These are phyloP conservation scores for Sungouiella thailandica DNA, from an alignment of 805 yeast genomes.

Conservation along the genomic window DNA sequence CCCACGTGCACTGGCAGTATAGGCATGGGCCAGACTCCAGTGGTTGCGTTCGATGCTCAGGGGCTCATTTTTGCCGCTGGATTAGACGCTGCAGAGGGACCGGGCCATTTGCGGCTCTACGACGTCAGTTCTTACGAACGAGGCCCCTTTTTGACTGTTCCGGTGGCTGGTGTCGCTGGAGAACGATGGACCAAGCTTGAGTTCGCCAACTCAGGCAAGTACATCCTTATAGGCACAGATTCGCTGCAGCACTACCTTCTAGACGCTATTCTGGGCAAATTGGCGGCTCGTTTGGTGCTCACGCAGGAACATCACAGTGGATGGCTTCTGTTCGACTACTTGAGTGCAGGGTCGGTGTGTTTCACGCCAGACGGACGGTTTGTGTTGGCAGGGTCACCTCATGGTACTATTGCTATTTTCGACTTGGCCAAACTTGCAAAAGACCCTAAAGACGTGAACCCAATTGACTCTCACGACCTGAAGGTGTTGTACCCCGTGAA, in stretches of 20 bases:
- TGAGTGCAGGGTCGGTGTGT: slow-evolving; percentile 28
- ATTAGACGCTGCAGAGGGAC: slow-evolving; percentile 7
- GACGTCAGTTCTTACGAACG: slow-evolving; percentile 55
- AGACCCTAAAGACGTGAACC: slow-evolving; percentile 10
- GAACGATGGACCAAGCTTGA: slow-evolving; percentile 60
- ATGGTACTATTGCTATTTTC: slow-evolving; percentile 22
- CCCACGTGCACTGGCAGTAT: slow-evolving; percentile 57
- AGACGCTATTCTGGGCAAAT: slow-evolving; percentile 65
- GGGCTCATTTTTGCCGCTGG: slow-evolving; percentile 77
- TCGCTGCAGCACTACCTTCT: slow-evolving; percentile 52
- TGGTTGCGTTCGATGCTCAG: slow-evolving; percentile 75
- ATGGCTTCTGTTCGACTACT: slow-evolving; percentile 28
- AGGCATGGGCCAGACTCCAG: slow-evolving; percentile 48
- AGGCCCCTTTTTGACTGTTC: slow-evolving; percentile 43
- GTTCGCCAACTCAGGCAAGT: slow-evolving; percentile 74
- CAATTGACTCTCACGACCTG: no score
- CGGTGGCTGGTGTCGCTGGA: slow-evolving; percentile 16
- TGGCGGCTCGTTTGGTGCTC: slow-evolving; percentile 27
- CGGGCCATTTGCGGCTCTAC: slow-evolving; percentile 44
- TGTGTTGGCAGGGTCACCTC: slow-evolving; percentile 28
- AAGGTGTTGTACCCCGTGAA: slow-evolving; percentile 21
- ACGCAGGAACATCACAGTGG: slow-evolving; percentile 6
- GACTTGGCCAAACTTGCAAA: slow-evolving; percentile 20
- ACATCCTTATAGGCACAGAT: slow-evolving; percentile 52
- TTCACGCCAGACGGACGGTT: slow-evolving; percentile 39